Evolutionary conservation across 192 early-diverging fungal species (phyloP).

Genomic region (Backusella sp.): DNA sequence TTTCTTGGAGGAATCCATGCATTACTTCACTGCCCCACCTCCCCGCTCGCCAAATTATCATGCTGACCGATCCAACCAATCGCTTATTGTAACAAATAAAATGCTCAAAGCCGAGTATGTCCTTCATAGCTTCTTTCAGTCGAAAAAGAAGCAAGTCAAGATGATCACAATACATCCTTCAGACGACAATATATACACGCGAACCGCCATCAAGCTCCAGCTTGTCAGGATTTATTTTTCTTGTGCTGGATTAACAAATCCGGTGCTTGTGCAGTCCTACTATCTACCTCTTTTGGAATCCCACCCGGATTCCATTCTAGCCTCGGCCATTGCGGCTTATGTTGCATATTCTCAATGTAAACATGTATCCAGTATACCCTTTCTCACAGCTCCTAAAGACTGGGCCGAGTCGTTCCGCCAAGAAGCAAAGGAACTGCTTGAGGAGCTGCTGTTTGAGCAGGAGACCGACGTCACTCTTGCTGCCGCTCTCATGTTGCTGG

Average conservation of each 20-base stretch:
- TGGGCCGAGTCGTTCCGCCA: conserved; percentile 13
- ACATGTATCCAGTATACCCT: conserved; percentile 5
- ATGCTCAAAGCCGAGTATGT: conserved; percentile 17
- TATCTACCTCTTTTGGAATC: conserved; percentile 6
- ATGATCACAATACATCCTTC: conserved; percentile 5
- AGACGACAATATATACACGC: neutral
- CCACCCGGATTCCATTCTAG: conserved; percentile 15
- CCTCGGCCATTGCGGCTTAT: conserved; percentile 15
- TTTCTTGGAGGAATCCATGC: conserved; percentile 13
- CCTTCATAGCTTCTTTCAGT: conserved; percentile 8
- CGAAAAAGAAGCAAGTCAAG: conserved; percentile 2
- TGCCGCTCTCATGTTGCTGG: conserved; percentile 1
- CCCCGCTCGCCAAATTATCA: conserved; percentile 12
- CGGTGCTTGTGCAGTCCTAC: conserved; percentile 4
- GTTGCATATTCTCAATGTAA: conserved; percentile 18
- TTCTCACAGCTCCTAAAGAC: neutral
- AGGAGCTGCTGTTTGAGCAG: conserved; percentile 19
- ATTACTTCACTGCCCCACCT: conserved; percentile 15
- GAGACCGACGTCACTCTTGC: conserved; percentile 9
- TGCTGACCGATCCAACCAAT: neutral
- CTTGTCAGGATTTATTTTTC: neutral
- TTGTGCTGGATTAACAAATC: conserved; percentile 14
- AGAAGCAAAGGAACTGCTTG: conserved; percentile 13
- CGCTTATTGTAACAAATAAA: conserved; percentile 17
- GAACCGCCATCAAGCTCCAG: neutral